Base-by-base conservation (phyloP, 1,139 yeast species). In the Debaryomyces udenii region DNA sequence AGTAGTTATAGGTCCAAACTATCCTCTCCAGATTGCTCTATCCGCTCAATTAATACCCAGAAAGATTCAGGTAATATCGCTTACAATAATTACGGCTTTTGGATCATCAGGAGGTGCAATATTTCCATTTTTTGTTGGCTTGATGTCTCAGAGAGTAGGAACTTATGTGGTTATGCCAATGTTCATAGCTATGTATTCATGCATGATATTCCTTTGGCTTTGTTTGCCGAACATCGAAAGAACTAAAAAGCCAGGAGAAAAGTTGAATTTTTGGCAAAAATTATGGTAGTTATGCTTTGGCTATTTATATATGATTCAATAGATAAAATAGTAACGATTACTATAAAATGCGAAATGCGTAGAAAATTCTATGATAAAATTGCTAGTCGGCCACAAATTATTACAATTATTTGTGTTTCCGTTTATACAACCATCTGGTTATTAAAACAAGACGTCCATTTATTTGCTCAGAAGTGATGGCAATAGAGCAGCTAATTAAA, bases 61-160 rank as follows among this genome's bases (percentile, higher is more conserved):
- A 43, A 78, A 74, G 53, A 77, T 78, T 40, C 81, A 76, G 47
- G 74, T 76, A 31, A 70, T 77, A 30, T 68, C 81, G 0, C 55
- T 80, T 42, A 78, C 83, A 1, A 70, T 80, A 27, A 70, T 70
- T 52, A 75, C 83, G 0, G 83, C 84, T 0, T 78, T 79, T 58
- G 85, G 85, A 1, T 72, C 81, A 2, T 70, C 80, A 22, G 85
- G 85, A 6, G 85, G 84, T 2, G 83, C 84, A 2, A 51, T 78
- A 3, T 70, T 79, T 48, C 85, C 85, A 10, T 80, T 80, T 48
- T 41, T 79, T 16, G 74, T 77, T 22, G 85, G 85, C 28, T 59
- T 79, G 44, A 59, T 77, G 23, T 70, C 81, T n/a, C 76, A 79
- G 51, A 61, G 51, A 39, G 62, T 60, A 1, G 83, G 83, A 1